A percentile compares a stretch with the other conserved stretches of the same genome.
These are phyloP conservation scores for Multifurca ochricompacta DNA, from an alignment of 768 basidiomycete genomes.

Conservation along the genomic window DNA sequence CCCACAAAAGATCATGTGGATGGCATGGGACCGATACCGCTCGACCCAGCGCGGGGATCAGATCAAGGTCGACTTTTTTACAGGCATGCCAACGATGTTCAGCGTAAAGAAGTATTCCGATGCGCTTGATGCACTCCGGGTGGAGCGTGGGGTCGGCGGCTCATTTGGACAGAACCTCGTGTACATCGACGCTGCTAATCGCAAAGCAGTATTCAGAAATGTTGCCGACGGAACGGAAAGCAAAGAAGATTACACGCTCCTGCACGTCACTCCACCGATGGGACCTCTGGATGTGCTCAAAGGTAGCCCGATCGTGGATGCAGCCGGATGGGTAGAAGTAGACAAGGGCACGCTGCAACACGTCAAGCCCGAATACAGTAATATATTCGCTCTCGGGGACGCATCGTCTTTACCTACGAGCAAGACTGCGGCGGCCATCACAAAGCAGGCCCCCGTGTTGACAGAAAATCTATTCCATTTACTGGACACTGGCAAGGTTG, in stretches of 20 bases:
- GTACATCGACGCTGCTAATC: conserved; percentile 59
- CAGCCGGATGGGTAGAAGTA: conserved; percentile 85
- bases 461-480: conserved; percentile 80
- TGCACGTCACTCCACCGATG: conserved; percentile 91
- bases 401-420: conserved; percentile 87
- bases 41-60: conserved; percentile 49
- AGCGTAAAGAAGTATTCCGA: conserved; percentile 94
- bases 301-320: conserved; percentile 68
- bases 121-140: conserved; percentile 67
- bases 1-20: conserved; percentile 94
- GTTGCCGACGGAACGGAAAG: conserved; percentile 53
- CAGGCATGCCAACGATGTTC: conserved; percentile 95
- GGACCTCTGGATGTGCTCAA: conserved; percentile 80
- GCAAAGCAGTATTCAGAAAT: conserved; percentile 80
- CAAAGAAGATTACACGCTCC: conserved; percentile 68
- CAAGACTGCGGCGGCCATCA: conserved; percentile 94
- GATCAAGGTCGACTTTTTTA: conserved; percentile 71
- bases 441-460: conserved; percentile 83
- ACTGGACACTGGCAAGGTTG: conserved; percentile 63
- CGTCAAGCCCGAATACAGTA: conserved; percentile 66
- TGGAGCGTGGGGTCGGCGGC: conserved; percentile 73
- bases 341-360: conserved; percentile 76
- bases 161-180: conserved; percentile 79
- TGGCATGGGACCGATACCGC: conserved; percentile 81
- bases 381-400: conserved; percentile 91